Base-by-base conservation (phyloP, 2,329 filamentous ascomycete genomes). In the Pyrenochaeta sp. region DNA sequence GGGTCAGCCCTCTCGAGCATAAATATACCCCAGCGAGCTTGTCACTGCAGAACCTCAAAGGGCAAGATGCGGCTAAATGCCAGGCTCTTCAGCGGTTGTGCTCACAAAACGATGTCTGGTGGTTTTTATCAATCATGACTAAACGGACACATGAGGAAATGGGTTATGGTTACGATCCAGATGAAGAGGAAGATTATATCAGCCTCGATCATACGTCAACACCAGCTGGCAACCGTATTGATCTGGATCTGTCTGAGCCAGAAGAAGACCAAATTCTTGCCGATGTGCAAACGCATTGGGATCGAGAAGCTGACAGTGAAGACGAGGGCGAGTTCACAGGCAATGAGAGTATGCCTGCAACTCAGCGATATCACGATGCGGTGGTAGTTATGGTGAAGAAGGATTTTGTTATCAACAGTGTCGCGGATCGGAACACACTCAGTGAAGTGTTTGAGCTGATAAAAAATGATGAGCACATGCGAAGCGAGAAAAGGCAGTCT, bases 321-420 rank as follows among this genome's bases (percentile, higher is more conserved):
- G 61, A 63, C 11, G 58, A 60, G 28, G 53, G 44, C 20, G 55
- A 51, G 4, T 64, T 43, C 30, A 69, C 57, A 4, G 65, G 67
- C 2, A 69, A 67, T 30, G 55, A 53, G 13, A 56, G 54, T 8
- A 49, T 49, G 14, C 30, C 32, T 15, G 32, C 58, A 7, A 61
- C 60, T 1, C 58, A 55, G 30, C 58, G 57, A 36, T 69, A 69
- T 43, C 53, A 53, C 28, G 48, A 67, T 31, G 53, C 62, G 7
- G 64, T 67, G 3, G 19, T 38, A 3, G 18, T 45, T 10, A 7
- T 35, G n/a, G 32, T 45, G 18, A 18, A 23, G 3, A 45, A 31
- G 13, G 23, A 31, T 34, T 14, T 7, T 20, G 20, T 19, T 6
- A 20, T 28, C 11, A 13, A 10, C 9, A 28, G 3, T 2, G n/a